phyloP scores from a whole-genome alignment of 2,329 filamentous ascomycete genomes.

The Nigrospora oryzae region DNA sequence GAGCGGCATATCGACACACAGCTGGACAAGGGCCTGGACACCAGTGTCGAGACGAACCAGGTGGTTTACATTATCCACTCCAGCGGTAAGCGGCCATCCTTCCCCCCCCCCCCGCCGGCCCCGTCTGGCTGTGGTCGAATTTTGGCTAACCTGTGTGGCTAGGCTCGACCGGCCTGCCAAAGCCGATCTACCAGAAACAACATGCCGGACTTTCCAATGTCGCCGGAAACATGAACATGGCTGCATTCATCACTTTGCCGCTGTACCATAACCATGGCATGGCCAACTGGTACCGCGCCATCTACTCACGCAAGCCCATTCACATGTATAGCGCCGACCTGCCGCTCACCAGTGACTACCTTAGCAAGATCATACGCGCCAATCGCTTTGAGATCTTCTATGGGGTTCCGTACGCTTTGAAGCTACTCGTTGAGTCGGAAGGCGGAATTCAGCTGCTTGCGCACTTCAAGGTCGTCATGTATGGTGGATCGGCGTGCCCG shows the following conservation, averaged over 20 bases:
- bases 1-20: slow-evolving; percentile 20
- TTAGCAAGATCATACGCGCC: slow-evolving; percentile 33
- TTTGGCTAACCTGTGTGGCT: too few species aligned
- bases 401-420: slow-evolving; percentile 55
- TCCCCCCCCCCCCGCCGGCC: too few species aligned
- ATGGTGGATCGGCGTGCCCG: slow-evolving; percentile 48
- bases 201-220: slow-evolving; percentile 39
- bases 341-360: slow-evolving; percentile 41
- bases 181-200: slow-evolving; percentile 53
- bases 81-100: too few species aligned
- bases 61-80: slow-evolving; percentile 18
- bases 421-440: slow-evolving; percentile 50
- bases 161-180: slow-evolving; percentile 54
- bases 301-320: slow-evolving; percentile 40
- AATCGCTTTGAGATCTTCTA: slow-evolving; percentile 45
- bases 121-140: too few species aligned
- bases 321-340: slow-evolving; percentile 45
- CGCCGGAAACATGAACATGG: slow-evolving; percentile 25
- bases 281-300: slow-evolving; percentile 42
- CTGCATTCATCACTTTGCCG: slow-evolving; percentile 45
- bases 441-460: slow-evolving; percentile 39
- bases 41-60: slow-evolving; percentile 12
- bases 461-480: slow-evolving; percentile 42
- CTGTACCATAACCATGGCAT: slow-evolving; percentile 53
- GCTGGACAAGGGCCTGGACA: slow-evolving; percentile 23